A percentile compares a stretch with the other conserved stretches of the same genome.
phyloP scores from a whole-genome alignment of 495 filamentous ascomycete genomes.

The Annulohypoxylon nitens region DNA sequence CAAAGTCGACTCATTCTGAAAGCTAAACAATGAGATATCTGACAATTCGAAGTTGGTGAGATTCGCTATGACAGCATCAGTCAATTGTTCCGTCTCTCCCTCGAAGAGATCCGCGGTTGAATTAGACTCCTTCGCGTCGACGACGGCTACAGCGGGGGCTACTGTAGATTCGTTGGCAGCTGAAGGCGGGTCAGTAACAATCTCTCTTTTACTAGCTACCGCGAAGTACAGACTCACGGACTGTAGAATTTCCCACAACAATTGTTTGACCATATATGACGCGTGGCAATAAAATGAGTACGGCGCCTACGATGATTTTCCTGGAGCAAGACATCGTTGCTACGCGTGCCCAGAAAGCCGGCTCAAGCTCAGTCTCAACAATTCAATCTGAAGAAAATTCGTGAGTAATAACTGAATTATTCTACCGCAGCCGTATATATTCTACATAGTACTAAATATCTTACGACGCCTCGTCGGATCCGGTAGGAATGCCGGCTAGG shows the following conservation, averaged over 20 bases:
- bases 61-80: slow-evolving; percentile 55
- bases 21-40: slow-evolving; percentile 49
- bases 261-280: slow-evolving; percentile 31
- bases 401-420: background rate
- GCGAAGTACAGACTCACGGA: slow-evolving; percentile 27
- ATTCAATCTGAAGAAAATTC: slow-evolving; percentile 7
- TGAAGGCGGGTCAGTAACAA: slow-evolving; percentile 10
- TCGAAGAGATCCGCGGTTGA: slow-evolving; percentile 49
- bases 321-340: slow-evolving; percentile 31
- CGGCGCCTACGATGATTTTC: slow-evolving; percentile 13
- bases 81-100: slow-evolving; percentile 60
- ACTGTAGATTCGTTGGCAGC: slow-evolving; percentile 39
- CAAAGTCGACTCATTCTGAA: slow-evolving; percentile 37
- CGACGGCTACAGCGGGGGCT: slow-evolving; percentile 36
- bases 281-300: slow-evolving; percentile 17
- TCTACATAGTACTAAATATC: slow-evolving; percentile 14
- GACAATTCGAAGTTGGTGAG: slow-evolving; percentile 50
- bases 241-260: slow-evolving; percentile 25
- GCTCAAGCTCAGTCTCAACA: background rate
- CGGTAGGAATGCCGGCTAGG: slow-evolving; percentile 32
- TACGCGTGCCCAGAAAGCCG: slow-evolving; percentile 26
- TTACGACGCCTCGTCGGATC: slow-evolving; percentile 37
- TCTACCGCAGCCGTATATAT: slow-evolving; percentile 37
- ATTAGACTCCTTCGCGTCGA: slow-evolving; percentile 31
- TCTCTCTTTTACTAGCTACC: background rate